Evolutionary conservation across 441 rosid genomes (phyloP), one percentile per base, ranked within the genome.

Genomic region (Codiaeum variegatum): DNA sequence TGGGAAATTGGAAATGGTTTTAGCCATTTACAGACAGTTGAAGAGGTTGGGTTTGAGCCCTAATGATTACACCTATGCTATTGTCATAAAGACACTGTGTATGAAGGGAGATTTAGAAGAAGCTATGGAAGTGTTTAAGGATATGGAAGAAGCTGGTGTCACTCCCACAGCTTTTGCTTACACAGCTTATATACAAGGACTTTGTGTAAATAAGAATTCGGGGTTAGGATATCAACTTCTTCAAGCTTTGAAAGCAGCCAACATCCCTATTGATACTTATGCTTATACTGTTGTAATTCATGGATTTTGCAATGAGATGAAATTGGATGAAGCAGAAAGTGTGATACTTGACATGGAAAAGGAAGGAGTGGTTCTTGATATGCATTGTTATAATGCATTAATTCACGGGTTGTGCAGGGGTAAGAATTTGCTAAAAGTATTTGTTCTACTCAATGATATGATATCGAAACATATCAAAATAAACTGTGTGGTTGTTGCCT

Each of bases 161-260:
- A 76, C 56, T 31, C 70, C 85, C 6, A 83, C 55, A 56, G 74
- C 76, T 63, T 87, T 85, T 82, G 83, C 85, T 73, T 88, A 79
- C 76, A 73, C 77, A 6, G 81, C 90, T 54, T 91, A 74, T 58
- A 86, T 91, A 1, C 88, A 88, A 83, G 96, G 92, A 28, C 88
- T 90, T 66, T 90, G 94, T 75, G 47, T 46, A 29, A 80, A 83
- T 78, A 51, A 75, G 29, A 73, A 60, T 71, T 76, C 92, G 2
- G 83, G 75, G 10, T 23, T 58, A 7, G 97, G 91, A 62, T 75
- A 79, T 79, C 66, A 72, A 71, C 29, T 79, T 69, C 80, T 93
- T 34, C 42, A 62, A 40, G 54, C 42, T 0, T 74, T 81, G 79
- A 61, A 72, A 60, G 73, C 28, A 0, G 74, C 58, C 10, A 79